Percentiles rank a stretch among this genome's conserved stretches.
Evolutionary conservation across 176 grass and related monocot species (phyloP).

Genomic region (Dendrocalamus sinicus): DNA sequence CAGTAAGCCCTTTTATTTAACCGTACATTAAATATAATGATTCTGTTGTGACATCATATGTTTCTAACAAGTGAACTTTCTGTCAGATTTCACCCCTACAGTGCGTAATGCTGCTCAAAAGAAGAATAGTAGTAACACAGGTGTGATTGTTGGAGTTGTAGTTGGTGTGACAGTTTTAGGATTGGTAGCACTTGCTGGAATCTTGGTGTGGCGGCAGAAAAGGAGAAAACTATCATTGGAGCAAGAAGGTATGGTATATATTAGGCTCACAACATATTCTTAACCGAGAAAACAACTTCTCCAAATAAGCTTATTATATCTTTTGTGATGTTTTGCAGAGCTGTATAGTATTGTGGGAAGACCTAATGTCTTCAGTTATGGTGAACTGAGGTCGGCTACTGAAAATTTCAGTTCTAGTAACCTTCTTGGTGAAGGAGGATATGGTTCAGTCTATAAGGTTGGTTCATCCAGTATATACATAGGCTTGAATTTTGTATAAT

Average conservation of each 20-base stretch:
- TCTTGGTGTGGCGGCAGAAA: constrained; percentile 58
- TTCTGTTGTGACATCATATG: not conserved
- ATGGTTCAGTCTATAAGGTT: constrained; percentile 85
- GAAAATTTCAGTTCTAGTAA: constrained; percentile 76
- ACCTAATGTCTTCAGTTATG: constrained; percentile 68
- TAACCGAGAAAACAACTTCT: not conserved
- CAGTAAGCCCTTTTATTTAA: constrained; percentile 5
- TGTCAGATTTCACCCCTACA: constrained; percentile 70
- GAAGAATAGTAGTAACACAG: constrained; percentile 51
- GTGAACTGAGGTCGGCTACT: constrained; percentile 69
- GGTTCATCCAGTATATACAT: constrained; percentile 1
- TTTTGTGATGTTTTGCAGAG: constrained; percentile 57
- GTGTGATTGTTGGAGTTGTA: constrained; percentile 58
- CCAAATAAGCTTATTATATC: not conserved
- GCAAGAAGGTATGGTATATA: constrained; percentile 46
- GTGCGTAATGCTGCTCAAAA: constrained; percentile 41
- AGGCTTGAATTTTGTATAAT: constrained; percentile 4
- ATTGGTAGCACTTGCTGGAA: constrained; percentile 45
- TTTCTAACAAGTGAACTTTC: constrained; percentile 43
- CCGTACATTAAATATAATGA: not conserved
- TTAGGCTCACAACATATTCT: not conserved
- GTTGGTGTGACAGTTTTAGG: constrained; percentile 58
- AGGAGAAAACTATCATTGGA: constrained; percentile 53
- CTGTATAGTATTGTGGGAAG: constrained; percentile 61
- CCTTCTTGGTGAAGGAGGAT: constrained; percentile 87